Conservation (phyloP, 331 rosid species). For the Acacia pycnantha region DNA sequence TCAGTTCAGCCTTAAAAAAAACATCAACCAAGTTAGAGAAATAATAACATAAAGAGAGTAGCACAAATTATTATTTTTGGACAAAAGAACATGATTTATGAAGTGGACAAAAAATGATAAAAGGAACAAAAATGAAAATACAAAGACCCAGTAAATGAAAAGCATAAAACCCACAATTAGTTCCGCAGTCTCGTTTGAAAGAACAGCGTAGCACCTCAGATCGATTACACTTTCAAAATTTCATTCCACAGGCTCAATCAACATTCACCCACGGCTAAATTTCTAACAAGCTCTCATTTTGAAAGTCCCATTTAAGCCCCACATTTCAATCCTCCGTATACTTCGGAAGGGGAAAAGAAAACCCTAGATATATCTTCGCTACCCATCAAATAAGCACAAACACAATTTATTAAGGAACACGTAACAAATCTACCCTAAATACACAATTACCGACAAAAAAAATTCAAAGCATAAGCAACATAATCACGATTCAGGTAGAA, state of each 20-base stretch:
- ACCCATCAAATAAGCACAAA: not conserved
- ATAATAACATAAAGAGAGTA: not conserved
- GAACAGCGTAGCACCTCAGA: slow-evolving; percentile 1
- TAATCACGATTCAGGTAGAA: not conserved
- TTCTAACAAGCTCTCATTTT: not conserved
- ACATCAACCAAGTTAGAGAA: not conserved
- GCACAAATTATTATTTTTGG: not conserved
- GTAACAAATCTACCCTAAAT: not conserved
- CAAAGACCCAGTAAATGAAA: not conserved
- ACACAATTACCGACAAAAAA: not conserved
- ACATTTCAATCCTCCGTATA: not conserved
- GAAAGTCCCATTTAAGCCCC: not conserved
- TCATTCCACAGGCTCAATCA: not conserved
- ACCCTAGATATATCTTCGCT: slow-evolving; percentile 11
- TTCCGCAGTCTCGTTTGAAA: not conserved
- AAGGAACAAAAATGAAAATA: not conserved
- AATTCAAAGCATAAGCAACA: not conserved
- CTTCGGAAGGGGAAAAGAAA: not conserved
- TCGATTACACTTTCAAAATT: not conserved
- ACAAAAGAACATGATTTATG: not conserved
- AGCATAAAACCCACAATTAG: not conserved
- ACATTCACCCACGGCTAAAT: not conserved
- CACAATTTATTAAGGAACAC: not conserved
- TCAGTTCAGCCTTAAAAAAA: slow-evolving; percentile 76
- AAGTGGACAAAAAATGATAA: not conserved